Evolutionary conservation across 441 rosid species (phyloP), one percentile per base, ranked within the genome.

Genomic region (Jatropha podagrica): DNA sequence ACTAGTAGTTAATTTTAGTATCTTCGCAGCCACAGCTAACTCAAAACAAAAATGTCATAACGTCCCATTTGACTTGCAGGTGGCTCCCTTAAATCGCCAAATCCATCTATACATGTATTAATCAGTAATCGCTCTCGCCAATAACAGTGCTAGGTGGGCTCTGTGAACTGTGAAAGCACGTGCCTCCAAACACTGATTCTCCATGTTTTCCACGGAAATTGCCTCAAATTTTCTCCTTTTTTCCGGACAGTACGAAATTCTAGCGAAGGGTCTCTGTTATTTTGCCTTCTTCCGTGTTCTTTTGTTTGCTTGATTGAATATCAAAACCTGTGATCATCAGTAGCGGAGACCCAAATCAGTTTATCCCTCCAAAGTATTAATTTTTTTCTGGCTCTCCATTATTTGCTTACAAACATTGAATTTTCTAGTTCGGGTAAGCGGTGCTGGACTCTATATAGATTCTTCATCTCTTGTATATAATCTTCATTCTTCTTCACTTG

Each of bases 341-440:
- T 55, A 72, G 60, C 18, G 48, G 66, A 41, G 64, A 56, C 64
- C 65, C 66, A 46, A 62, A 70, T 74, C 75, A 63, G 20, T 56
- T 42, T 58, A 13, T 13, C 15, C 44, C 32, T 41, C 44, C 8
- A 54, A 71, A 40, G 13, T 55, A 5, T 59, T 61, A 56, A 11
- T 64, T 15, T 23, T 23, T 46, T 59, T 15, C 40, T 76, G 66
- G 73, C 38, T 65, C 44, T 46, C 56, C 67, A 2, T 64, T 71
- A 11, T 49, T 49, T 59, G 51, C 52, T 58, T 52, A 5, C 52
- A 41, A 54, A 62, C 10, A 55, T 76, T 14, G 26, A 40, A 27
- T 54, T 68, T 48, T 71, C 63, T 68, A 49, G 68, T 44, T 73
- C 18, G 38, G 60, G 23, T 59, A 6, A 72, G 37, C 26, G 58